A percentile compares a stretch with the other conserved stretches of the same genome.
These are phyloP conservation scores for Irpex lacteus DNA, from an alignment of 1,284 basidiomycete species.

Conservation along the genomic window DNA sequence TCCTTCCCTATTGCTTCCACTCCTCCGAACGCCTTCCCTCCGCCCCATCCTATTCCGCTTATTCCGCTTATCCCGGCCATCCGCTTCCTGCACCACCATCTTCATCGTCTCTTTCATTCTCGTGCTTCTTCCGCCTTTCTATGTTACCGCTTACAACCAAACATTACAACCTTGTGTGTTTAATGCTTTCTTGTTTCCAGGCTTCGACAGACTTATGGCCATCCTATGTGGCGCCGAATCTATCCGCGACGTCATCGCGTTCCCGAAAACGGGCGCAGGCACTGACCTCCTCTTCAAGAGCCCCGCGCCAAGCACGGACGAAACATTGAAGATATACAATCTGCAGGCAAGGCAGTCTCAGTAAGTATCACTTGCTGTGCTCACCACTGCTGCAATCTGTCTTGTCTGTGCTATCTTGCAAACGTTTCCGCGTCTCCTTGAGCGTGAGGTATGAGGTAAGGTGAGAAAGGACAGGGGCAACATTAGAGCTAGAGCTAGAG, in stretches of 20 bases:
- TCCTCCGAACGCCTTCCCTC: no score
- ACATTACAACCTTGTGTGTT: background rate
- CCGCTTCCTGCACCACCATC: background rate
- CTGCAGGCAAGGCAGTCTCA: background rate
- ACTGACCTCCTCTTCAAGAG: constrained; percentile 89
- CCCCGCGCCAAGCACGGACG: constrained; percentile 45
- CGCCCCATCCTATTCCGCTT: no score
- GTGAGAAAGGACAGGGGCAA: no score
- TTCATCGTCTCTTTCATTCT: no score
- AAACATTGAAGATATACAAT: background rate
- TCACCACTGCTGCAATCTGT: background rate
- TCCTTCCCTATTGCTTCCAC: no score
- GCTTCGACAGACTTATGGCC: constrained; percentile 90
- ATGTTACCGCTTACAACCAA: background rate
- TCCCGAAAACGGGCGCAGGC: constrained; percentile 86
- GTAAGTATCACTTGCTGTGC: no score
- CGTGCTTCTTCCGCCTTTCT: background rate
- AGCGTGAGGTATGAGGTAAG: no score
- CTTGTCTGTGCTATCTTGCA: no score
- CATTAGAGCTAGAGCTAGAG: no score
- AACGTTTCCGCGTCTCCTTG: no score
- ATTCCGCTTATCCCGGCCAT: no score
- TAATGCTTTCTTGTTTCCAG: constrained; percentile 35
- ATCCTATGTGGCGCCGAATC: constrained; percentile 83
- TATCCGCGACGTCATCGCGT: constrained; percentile 95